These are phyloP conservation scores for Magnolia sinica DNA, from an alignment of 164 flowering plant genomes.

Conservation along the genomic window DNA sequence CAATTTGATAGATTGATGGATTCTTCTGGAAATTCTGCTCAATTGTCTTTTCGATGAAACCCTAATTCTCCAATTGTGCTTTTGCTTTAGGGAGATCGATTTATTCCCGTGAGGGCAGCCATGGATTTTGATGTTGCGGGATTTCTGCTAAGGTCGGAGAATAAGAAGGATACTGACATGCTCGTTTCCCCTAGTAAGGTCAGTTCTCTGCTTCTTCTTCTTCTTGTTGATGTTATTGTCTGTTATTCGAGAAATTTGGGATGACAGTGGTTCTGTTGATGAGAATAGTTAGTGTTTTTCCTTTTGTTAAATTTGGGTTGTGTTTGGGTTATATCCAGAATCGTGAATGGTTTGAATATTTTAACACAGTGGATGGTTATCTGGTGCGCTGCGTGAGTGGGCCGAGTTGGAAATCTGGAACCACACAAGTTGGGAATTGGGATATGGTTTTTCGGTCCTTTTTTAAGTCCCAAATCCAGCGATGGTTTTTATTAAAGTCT, in stretches of 20 bases:
- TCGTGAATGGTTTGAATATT: too few species aligned
- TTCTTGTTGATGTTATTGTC: background rate
- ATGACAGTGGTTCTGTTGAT: too few species aligned
- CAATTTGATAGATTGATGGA: background rate
- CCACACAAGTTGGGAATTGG: too few species aligned
- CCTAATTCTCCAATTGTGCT: background rate
- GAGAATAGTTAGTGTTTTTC: too few species aligned
- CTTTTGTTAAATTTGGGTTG: too few species aligned
- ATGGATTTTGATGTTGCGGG: background rate
- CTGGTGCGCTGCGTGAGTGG: too few species aligned
- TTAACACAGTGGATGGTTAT: too few species aligned
- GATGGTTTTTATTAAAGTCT: too few species aligned
- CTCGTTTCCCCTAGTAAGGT: background rate
- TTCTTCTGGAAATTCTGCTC: background rate
- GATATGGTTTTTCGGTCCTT: too few species aligned
- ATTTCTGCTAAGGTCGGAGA: background rate
- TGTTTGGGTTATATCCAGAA: too few species aligned
- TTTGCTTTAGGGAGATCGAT: background rate
- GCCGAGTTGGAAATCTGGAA: too few species aligned
- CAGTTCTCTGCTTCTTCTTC: background rate
- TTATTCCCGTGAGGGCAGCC: conserved; percentile 2
- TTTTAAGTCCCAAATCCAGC: too few species aligned
- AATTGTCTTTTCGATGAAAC: background rate
- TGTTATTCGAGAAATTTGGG: background rate
- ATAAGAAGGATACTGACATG: background rate